A percentile compares a stretch with the other conserved stretches of the same genome.
Conservation (phyloP, 192 early-diverging fungal genomes). For the Coemansia sp. region DNA sequence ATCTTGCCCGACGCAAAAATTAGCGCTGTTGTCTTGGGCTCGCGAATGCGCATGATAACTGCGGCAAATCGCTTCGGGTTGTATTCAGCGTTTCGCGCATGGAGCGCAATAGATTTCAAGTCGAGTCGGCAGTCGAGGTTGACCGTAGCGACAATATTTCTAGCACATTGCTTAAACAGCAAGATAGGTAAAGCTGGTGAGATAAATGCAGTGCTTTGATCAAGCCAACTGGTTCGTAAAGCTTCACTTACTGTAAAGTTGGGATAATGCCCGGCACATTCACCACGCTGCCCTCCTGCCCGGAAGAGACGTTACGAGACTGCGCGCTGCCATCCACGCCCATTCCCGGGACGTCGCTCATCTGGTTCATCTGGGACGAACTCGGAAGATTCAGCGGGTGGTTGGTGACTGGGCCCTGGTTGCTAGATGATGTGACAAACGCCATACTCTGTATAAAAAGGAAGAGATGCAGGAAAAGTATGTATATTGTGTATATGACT, state of each 20-base stretch:
- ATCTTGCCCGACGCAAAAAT: conserved; percentile 99
- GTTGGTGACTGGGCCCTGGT: conserved; percentile 26
- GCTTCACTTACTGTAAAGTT: conserved; percentile 35
- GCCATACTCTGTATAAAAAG: conserved; percentile 24
- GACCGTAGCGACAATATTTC: conserved; percentile 98
- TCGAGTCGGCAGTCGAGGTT: conserved; percentile 97
- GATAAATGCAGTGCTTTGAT: background rate
- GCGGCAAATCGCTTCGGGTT: conserved; percentile 99
- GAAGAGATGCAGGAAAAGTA: background rate
- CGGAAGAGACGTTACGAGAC: background rate
- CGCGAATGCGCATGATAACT: conserved; percentile 99
- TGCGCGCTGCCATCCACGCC: background rate
- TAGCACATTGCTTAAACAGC: background rate
- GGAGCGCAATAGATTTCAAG: conserved; percentile 97
- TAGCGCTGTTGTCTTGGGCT: conserved; percentile 98
- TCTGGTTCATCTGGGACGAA: conserved; percentile 13
- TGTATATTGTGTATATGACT: conserved; percentile 7
- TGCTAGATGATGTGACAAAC: conserved; percentile 40
- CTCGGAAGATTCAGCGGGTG: conserved; percentile 30
- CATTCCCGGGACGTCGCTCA: background rate
- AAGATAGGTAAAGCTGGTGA: conserved; percentile 2
- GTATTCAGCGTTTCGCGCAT: conserved; percentile 99
- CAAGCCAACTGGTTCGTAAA: conserved; percentile 1
- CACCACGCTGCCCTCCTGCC: conserved; percentile 18
- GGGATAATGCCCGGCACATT: conserved; percentile 51